Percentiles rank a stretch among this genome's conserved stretches.
Evolutionary conservation across 78 protist species (phyloP).

Genomic region (Dictyostelium purpureum): DNA sequence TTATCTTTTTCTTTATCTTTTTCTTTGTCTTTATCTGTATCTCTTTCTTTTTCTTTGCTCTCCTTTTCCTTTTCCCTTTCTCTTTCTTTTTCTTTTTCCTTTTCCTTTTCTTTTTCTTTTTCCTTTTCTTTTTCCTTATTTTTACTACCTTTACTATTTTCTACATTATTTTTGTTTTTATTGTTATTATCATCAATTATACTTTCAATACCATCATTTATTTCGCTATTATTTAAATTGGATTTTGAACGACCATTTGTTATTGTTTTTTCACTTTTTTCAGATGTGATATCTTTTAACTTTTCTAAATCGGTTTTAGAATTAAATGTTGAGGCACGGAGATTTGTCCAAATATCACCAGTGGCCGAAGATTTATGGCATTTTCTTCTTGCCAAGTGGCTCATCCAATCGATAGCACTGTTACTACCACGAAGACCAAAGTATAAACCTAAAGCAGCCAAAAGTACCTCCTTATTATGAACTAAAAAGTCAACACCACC

Average conservation of each 20-base stretch:
- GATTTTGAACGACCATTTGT: background rate
- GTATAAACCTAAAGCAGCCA: slow-evolving; percentile 41
- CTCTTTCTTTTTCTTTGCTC: no score
- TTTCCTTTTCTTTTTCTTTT: background rate
- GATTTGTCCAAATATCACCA: slow-evolving; percentile 55
- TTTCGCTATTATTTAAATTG: background rate
- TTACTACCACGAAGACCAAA: slow-evolving; percentile 67
- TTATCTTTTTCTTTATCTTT: no score
- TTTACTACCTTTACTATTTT: background rate
- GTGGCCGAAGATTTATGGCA: background rate
- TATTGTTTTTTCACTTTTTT: slow-evolving; percentile 6
- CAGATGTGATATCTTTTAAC: slow-evolving; percentile 70
- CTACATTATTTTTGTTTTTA: background rate
- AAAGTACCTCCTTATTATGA: slow-evolving; percentile 2
- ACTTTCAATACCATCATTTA: background rate
- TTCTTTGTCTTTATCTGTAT: no score
- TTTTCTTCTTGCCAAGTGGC: slow-evolving; percentile 66
- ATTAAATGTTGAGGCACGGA: slow-evolving; percentile 51
- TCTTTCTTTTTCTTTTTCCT: background rate
- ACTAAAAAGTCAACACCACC: slow-evolving; percentile 57
- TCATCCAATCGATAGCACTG: slow-evolving; percentile 74
- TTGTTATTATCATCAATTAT: background rate
- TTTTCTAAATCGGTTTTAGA: slow-evolving; percentile 52
- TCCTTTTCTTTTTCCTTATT: background rate
- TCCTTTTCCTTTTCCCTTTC: no score